These are phyloP conservation scores for Chytridium lagenaria DNA, from an alignment of 371 early-diverging fungal genomes.

Conservation along the genomic window DNA sequence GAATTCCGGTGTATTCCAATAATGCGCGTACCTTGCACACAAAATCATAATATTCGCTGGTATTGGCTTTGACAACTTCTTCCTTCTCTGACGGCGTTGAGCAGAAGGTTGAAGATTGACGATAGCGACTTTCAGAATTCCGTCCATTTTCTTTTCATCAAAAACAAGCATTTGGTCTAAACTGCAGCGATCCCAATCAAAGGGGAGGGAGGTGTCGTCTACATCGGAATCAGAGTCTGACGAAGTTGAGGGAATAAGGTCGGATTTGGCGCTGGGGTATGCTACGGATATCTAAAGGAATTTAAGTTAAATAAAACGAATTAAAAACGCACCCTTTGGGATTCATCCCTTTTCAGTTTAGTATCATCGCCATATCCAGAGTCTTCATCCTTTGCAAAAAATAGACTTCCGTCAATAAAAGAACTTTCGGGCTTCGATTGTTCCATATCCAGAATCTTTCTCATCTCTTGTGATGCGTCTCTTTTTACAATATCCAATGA, in stretches of 20 bases:
- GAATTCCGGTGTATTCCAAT: conserved; percentile 74
- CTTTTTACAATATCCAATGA: conserved; percentile 75
- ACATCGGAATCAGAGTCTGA: conserved; percentile 1
- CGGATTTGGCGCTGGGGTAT: background rate
- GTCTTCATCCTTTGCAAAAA: no score
- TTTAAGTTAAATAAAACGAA: no score
- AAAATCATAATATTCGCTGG: conserved; percentile 88
- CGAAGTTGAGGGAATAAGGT: background rate
- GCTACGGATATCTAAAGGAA: no score
- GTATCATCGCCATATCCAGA: no score
- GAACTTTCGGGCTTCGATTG: no score
- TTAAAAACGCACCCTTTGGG: no score
- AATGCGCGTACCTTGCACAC: conserved; percentile 84
- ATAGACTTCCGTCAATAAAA: no score
- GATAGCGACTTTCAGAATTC: conserved; percentile 74
- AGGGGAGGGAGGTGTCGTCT: conserved; percentile 36
- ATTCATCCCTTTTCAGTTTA: no score
- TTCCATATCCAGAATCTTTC: conserved; percentile 13
- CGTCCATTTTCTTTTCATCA: conserved; percentile 67
- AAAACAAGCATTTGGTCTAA: conserved; percentile 94
- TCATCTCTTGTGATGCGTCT: conserved; percentile 21
- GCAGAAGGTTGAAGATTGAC: conserved; percentile 62
- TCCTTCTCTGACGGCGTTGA: background rate
- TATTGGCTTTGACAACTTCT: conserved; percentile 56
- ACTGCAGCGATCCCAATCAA: conserved; percentile 78